Conservation (phyloP, 139 green algal genomes). For the Pseudopediastrum boryanum region DNA sequence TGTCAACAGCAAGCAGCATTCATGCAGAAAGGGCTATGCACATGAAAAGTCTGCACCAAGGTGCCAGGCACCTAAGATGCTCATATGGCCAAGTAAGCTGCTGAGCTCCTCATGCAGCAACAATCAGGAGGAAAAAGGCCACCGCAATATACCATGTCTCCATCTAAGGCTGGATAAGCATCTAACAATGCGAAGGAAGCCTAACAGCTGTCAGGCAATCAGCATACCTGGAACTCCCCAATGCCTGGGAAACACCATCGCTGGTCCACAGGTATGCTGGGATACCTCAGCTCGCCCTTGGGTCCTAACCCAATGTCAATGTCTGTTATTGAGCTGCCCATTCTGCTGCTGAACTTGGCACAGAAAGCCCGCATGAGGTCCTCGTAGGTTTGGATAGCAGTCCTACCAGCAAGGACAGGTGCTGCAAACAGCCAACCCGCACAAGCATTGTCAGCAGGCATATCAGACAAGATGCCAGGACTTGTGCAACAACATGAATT, state of each 20-base stretch:
- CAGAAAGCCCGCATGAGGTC: conserved; percentile 88
- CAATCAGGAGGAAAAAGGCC: too few relatives aligned
- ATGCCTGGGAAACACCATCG: conserved; percentile 67
- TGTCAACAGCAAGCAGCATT: too few relatives aligned
- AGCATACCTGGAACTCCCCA: conserved; percentile 71
- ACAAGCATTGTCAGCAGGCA: too few relatives aligned
- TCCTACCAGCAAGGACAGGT: conserved; percentile 80
- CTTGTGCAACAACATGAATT: too few relatives aligned
- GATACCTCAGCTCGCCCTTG: conserved; percentile 60
- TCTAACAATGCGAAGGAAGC: background rate
- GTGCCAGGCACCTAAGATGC: too few relatives aligned
- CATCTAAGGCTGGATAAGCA: background rate
- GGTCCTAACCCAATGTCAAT: conserved; percentile 57
- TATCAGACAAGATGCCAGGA: too few relatives aligned
- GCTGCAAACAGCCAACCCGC: too few relatives aligned
- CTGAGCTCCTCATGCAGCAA: too few relatives aligned
- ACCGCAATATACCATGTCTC: too few relatives aligned
- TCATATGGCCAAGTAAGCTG: too few relatives aligned
- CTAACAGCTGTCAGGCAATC: background rate
- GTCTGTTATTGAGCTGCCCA: conserved; percentile 54
- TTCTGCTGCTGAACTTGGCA: conserved; percentile 61
- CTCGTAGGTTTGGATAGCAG: conserved; percentile 81
- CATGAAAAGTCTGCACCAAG: too few relatives aligned
- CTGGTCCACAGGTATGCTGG: conserved; percentile 46
- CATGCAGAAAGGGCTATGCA: too few relatives aligned